phyloP scores from a whole-genome alignment of 23 red algal genomes.

The Porphyridium purpureum region DNA sequence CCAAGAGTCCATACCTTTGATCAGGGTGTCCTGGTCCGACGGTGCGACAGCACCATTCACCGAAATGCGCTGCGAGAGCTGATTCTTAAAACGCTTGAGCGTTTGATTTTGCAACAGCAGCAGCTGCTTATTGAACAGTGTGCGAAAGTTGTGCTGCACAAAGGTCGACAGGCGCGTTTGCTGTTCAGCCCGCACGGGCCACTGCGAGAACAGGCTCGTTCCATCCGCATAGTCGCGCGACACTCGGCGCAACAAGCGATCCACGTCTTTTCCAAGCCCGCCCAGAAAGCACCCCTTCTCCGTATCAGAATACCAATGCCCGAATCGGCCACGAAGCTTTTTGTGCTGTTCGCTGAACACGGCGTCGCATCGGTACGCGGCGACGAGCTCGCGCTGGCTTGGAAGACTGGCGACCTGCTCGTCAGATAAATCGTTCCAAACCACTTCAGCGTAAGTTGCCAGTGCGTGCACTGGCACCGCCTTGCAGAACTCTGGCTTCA shows the following conservation, averaged over 20 bases:
- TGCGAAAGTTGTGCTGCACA: constrained; percentile 43
- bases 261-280: too few species aligned
- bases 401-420: constrained; percentile 39
- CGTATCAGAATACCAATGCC: too few species aligned
- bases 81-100: constrained; percentile 59
- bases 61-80: constrained; percentile 38
- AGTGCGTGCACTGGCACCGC: constrained; percentile 57
- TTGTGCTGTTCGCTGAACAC: constrained; percentile 41
- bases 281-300: too few species aligned
- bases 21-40: constrained; percentile 24
- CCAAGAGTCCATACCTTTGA: constrained; percentile 61
- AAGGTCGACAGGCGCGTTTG: constrained; percentile 30
- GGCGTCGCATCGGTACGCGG: constrained; percentile 73
- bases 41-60: constrained; percentile 19
- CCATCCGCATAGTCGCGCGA: constrained; percentile 53
- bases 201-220: constrained; percentile 39
- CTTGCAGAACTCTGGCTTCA: constrained; percentile 38
- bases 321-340: too few species aligned
- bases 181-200: constrained; percentile 48
- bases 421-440: constrained; percentile 58
- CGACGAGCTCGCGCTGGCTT: constrained; percentile 53
- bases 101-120: constrained; percentile 57
- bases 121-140: constrained; percentile 85
- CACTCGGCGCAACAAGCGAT: too few species aligned
- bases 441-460: constrained; percentile 59